Evolutionary conservation across 352 stramenopile species (phyloP).

Genomic region (Phytophthora fragariaefolia): DNA sequence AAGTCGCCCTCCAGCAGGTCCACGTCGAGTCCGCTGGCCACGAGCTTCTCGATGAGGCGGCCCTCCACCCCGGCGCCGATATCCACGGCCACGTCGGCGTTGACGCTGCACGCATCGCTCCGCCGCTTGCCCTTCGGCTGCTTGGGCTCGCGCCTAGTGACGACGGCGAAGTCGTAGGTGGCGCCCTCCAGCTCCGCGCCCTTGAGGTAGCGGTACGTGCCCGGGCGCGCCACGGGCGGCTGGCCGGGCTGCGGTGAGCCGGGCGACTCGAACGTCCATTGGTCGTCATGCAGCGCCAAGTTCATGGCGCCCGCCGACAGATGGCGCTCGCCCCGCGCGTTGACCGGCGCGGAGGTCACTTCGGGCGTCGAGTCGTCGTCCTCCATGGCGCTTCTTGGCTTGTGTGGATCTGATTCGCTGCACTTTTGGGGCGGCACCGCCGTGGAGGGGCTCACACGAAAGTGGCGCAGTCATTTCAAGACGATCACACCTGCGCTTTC

Average conservation of each 20-base stretch:
- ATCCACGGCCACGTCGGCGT: conserved; percentile 27
- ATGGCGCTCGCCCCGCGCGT: conserved; percentile 36
- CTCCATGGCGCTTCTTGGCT: conserved; percentile 33
- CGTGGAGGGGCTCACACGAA: not conserved
- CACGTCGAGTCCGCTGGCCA: conserved; percentile 70
- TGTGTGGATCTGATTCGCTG: conserved; percentile 5
- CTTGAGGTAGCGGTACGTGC: conserved; percentile 66
- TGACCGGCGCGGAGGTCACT: conserved; percentile 36
- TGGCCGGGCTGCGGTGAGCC: conserved; percentile 44
- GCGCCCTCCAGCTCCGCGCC: conserved; percentile 53
- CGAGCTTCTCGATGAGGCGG: conserved; percentile 64
- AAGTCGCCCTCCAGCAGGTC: conserved; percentile 80
- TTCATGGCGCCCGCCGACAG: conserved; percentile 58
- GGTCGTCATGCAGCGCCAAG: conserved; percentile 64
- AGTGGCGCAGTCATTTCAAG: not conserved
- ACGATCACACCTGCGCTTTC: not conserved
- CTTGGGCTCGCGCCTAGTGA: conserved; percentile 49
- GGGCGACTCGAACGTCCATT: conserved; percentile 58
- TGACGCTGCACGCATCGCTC: not conserved
- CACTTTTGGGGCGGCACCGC: not conserved
- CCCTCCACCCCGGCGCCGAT: conserved; percentile 38
- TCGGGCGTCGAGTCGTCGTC: conserved; percentile 42
- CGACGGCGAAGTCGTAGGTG: conserved; percentile 79
- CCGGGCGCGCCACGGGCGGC: conserved; percentile 35
- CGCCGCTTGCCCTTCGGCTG: conserved; percentile 29